Percentiles rank a stretch among this genome's conserved stretches.
These are phyloP conservation scores for Suillus alpinus DNA, from an alignment of 768 basidiomycete genomes.

Conservation along the genomic window DNA sequence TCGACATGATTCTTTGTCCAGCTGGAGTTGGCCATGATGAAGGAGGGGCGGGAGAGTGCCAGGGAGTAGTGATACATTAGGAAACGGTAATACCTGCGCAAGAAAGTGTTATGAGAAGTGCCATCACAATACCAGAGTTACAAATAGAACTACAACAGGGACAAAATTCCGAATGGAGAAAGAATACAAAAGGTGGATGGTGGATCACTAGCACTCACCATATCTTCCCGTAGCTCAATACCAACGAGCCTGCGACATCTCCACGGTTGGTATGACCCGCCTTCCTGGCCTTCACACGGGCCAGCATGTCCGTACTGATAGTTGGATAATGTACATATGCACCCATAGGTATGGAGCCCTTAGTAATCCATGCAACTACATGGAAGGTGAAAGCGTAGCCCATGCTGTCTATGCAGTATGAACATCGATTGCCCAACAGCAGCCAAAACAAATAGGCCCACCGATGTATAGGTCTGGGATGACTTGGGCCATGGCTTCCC, in stretches of 20 bases:
- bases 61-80: slow-evolving; percentile 82
- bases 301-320: slow-evolving; percentile 92
- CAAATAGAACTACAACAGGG: not conserved
- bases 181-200: not conserved
- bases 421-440: slow-evolving; percentile 9
- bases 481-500: slow-evolving; percentile 76
- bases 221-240: slow-evolving; percentile 62
- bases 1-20: slow-evolving; percentile 91
- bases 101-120: not conserved
- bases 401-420: slow-evolving; percentile 76
- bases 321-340: slow-evolving; percentile 97
- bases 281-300: slow-evolving; percentile 63
- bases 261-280: slow-evolving; percentile 61
- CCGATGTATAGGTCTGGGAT: slow-evolving; percentile 92
- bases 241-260: slow-evolving; percentile 48
- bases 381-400: slow-evolving; percentile 96
- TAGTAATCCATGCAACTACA: slow-evolving; percentile 55
- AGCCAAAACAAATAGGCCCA: slow-evolving; percentile 29
- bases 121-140: not conserved
- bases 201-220: slow-evolving; percentile 39
- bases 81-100: slow-evolving; percentile 76
- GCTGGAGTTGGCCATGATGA: slow-evolving; percentile 91
- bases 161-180: not conserved
- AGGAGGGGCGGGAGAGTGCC: slow-evolving; percentile 68
- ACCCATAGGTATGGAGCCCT: slow-evolving; percentile 65